Base-by-base conservation (phyloP, 495 filamentous ascomycete genomes). In the Acidiella bohemica region DNA sequence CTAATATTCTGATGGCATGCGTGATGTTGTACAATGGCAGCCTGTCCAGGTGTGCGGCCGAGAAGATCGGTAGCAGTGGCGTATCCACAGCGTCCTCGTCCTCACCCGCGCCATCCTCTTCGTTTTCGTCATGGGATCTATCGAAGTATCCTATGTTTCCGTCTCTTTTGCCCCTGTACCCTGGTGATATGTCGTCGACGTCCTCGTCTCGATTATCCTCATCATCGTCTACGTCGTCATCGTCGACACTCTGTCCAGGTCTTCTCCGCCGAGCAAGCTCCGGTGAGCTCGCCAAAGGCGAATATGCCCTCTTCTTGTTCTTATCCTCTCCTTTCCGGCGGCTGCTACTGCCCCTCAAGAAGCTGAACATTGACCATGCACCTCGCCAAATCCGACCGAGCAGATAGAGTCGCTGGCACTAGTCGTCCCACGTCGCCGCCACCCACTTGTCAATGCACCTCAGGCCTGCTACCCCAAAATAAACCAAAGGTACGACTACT, bases 21-120 rank as follows among this genome's bases (percentile, higher is more conserved):
- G 84, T 90, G 46, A 90, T 71, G 52, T 80, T 81, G 66, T 93
- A 94, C 38, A 94, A 76, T 1, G 88, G 87, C 4, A 96, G 67
- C 5, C 67, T 59, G 86, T 85, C 85, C 46, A 93, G 70, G 53
- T 90, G 77, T 38, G 72, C 70, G 16, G 81, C 73, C 26, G 82
- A 84, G 61, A 92, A 93, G 31, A 92, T 79, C 13, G 85, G 85
- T 39, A 93, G 65, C 25, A 90, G 66, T 36, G 73, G 75, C 20
- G 61, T 72, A 51, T 69, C 74, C 41, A 65, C 63, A 18, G 61
- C 61, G 39, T 67, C 74, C 33, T 77, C 78, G 29, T 80, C 74
- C 32, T 51, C 52, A 12, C 39, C 39, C 23, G 46, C 50, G 8
- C 64, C 62, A 1, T 59, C 53, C 12, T 59, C 57, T 11, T 54